These are phyloP conservation scores for Globisporangium orthogonon DNA, from an alignment of 352 stramenopile genomes.

Conservation along the genomic window DNA sequence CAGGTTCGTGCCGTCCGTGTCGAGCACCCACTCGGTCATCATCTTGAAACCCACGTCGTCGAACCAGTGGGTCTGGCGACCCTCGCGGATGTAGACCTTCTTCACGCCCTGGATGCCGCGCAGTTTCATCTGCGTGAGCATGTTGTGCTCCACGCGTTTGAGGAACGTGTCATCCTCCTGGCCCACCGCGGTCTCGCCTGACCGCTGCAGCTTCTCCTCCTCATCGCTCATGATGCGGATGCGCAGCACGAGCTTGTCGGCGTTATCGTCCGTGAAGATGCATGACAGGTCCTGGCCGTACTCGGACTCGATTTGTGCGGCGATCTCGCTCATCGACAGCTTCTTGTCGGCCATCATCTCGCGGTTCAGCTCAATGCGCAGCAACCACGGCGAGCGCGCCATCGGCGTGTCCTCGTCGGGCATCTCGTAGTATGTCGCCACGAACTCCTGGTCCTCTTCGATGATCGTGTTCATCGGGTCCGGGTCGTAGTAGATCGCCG, in stretches of 20 bases:
- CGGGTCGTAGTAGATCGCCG: constrained; percentile 99
- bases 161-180: constrained; percentile 95
- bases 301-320: constrained; percentile 92
- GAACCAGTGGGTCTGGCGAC: constrained; percentile 93
- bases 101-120: constrained; percentile 96
- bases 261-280: constrained; percentile 98
- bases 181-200: constrained; percentile 78
- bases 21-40: constrained; percentile 97
- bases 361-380: constrained; percentile 98
- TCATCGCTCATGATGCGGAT: constrained; percentile 97
- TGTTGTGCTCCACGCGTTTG: constrained; percentile 97
- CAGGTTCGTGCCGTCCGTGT: constrained; percentile 99
- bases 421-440: constrained; percentile 98
- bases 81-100: constrained; percentile 97
- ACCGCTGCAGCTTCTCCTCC: constrained; percentile 80
- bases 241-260: constrained; percentile 94
- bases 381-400: constrained; percentile 94
- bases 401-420: constrained; percentile 94
- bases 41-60: constrained; percentile 93
- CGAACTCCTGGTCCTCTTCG: constrained; percentile 95
- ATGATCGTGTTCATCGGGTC: constrained; percentile 97
- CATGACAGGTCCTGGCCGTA: constrained; percentile 95
- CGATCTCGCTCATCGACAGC: constrained; percentile 96
- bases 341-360: constrained; percentile 98
- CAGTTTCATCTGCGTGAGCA: constrained; percentile 95